Conservation (phyloP, 441 rosid species). For the Erodium moschatum region DNA sequence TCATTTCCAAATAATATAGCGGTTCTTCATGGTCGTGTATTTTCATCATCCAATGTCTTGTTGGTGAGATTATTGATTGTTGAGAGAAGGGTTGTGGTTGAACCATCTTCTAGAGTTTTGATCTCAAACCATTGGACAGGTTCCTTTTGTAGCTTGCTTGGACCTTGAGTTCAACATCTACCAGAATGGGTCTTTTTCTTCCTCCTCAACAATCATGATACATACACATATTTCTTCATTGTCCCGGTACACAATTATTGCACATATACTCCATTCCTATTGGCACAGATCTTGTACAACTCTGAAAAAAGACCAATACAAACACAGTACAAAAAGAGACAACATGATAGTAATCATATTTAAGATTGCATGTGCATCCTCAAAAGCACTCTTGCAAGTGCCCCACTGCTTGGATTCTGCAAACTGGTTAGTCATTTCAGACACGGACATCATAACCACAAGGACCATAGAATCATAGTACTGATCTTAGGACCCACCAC, state of each 20-base stretch:
- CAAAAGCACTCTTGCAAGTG: neutral
- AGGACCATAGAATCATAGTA: neutral
- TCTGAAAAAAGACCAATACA: neutral
- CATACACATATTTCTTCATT: neutral
- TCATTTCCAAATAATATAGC: no score
- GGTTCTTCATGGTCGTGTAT: no score
- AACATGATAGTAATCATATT: neutral
- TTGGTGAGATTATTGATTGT: no score
- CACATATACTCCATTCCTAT: neutral
- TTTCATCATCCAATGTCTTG: no score
- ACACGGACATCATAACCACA: neutral
- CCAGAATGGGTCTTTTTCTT: neutral
- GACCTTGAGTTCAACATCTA: no score
- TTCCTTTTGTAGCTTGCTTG: no score
- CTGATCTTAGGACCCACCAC: neutral
- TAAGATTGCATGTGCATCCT: neutral
- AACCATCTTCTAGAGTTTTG: no score
- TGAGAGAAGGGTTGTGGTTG: no score
- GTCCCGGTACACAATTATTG: neutral
- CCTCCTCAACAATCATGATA: neutral
- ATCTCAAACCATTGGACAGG: no score
- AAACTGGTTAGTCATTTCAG: no score
- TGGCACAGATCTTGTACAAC: no score
- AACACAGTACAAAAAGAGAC: slow-evolving; percentile 1
- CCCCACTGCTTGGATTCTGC: no score